phyloP scores from a whole-genome alignment of 192 early-diverging fungal genomes.

The Mortierella antarctica region DNA sequence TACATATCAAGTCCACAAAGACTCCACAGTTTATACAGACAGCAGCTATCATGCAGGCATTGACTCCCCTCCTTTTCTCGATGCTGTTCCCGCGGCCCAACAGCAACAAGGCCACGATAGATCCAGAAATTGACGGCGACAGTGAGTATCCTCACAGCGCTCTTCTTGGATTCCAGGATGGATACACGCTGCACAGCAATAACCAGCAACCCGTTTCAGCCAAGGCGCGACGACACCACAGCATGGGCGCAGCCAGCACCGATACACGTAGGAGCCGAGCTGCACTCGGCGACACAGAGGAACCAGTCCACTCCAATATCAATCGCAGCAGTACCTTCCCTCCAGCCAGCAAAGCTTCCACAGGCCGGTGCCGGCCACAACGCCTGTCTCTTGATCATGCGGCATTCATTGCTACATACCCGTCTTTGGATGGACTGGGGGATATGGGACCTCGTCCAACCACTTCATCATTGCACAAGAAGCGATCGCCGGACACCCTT shows the following conservation, averaged over 20 bases:
- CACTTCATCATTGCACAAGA: constrained; percentile 2
- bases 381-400: constrained; percentile 42
- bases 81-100: constrained; percentile 49
- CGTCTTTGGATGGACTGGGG: constrained; percentile 45
- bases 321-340: constrained; percentile 16
- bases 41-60: constrained; percentile 37
- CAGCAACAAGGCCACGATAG: background rate
- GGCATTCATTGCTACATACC: constrained; percentile 41
- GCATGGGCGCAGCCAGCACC: constrained; percentile 16
- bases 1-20: background rate
- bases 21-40: background rate
- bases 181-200: constrained; percentile 12
- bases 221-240: constrained; percentile 38
- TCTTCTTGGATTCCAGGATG: constrained; percentile 21
- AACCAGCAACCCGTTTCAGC: background rate
- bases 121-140: constrained; percentile 4
- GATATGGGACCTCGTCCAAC: constrained; percentile 3
- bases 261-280: background rate
- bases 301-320: constrained; percentile 3
- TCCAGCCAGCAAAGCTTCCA: background rate
- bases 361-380: constrained; percentile 6
- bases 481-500: constrained; percentile 19
- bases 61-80: constrained; percentile 50
- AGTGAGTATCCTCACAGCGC: background rate
- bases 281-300: background rate